Evolutionary conservation across 208 protist species (phyloP), one percentile per base, ranked within the genome.

Genomic region (Phytomonas francai): DNA sequence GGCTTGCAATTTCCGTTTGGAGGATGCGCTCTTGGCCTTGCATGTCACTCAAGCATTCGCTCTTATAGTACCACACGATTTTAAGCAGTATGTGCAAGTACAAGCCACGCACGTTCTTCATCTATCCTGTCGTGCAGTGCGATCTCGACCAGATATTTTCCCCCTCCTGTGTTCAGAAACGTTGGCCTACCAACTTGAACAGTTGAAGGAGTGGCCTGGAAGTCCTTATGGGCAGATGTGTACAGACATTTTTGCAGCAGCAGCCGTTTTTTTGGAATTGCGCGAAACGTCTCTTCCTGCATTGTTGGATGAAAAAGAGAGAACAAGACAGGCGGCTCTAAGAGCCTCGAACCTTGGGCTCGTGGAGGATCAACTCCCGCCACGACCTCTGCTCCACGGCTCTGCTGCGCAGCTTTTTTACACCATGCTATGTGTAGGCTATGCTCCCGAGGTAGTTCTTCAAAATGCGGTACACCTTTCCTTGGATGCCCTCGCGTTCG

Each of bases 351-450:
- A n/a, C 33, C 33, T n/a, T 31, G 30, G 59, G 14, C 59, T 63
- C 16, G 27, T n/a, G 0, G 59, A 63, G 1, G 59, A 32, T 19
- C 32, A 63, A 22, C 34, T 65, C n/a, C 64, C 72, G 16, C 70
- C 70, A 31, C 77, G 71, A 29, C 81, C 77, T 11, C 71, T 62
- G 8, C 62, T 81, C 57, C 74, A 74, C 67, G 68, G 69, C 65
- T 65, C 63, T 14, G 60, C 70, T 28, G 66, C 68, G 27, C 72
- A 73, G 65, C 59, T 80, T 45, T 77, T 73, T 30, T 89, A 85
- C 67, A 73, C 69, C n/a, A 76, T 94, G 63, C 68, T 94, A 65
- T 81, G 76, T 59, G 65, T 63, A 22, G 88, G 88, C 63, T 88
- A 83, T 63, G 64, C 78, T 1, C 72, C 88, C 0, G 70, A 74